phyloP scores from a whole-genome alignment of 768 basidiomycete species.

The Peribolospora kevripleyi region DNA sequence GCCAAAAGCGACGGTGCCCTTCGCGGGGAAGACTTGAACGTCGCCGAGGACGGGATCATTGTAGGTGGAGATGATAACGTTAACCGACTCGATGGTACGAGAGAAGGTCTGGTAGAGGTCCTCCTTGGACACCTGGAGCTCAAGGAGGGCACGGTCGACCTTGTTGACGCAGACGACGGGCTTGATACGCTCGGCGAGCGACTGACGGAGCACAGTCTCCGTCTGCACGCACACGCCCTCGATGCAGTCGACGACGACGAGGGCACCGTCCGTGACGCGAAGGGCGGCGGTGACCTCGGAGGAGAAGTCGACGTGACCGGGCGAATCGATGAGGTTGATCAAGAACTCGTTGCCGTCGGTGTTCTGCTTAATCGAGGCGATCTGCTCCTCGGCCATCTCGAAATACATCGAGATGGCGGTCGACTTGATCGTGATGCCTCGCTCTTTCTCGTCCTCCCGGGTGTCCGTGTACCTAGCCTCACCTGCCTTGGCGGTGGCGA shows the following conservation, averaged over 20 bases:
- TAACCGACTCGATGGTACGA: constrained; percentile 89
- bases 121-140: constrained; percentile 92
- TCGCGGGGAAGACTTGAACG: constrained; percentile 94
- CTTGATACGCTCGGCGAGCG: constrained; percentile 93
- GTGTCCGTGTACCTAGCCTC: constrained; percentile 95
- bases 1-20: constrained; percentile 94
- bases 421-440: constrained; percentile 99
- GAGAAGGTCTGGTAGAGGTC: constrained; percentile 91
- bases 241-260: constrained; percentile 97
- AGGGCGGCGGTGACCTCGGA: constrained; percentile 99
- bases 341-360: constrained; percentile 85
- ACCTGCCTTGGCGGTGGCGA: constrained; percentile 79
- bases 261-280: constrained; percentile 97
- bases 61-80: constrained; percentile 97
- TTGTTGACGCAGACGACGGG: constrained; percentile 99
- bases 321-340: constrained; percentile 99
- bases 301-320: constrained; percentile 99
- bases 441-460: constrained; percentile 92
- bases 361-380: constrained; percentile 71
- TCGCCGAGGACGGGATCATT: constrained; percentile 82
- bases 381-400: constrained; percentile 71
- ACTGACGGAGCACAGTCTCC: constrained; percentile 94
- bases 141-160: constrained; percentile 95
- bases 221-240: constrained; percentile 99
- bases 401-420: constrained; percentile 99